These are phyloP conservation scores for Ustilago esculenta DNA, from an alignment of 1,284 basidiomycete genomes.

Conservation along the genomic window DNA sequence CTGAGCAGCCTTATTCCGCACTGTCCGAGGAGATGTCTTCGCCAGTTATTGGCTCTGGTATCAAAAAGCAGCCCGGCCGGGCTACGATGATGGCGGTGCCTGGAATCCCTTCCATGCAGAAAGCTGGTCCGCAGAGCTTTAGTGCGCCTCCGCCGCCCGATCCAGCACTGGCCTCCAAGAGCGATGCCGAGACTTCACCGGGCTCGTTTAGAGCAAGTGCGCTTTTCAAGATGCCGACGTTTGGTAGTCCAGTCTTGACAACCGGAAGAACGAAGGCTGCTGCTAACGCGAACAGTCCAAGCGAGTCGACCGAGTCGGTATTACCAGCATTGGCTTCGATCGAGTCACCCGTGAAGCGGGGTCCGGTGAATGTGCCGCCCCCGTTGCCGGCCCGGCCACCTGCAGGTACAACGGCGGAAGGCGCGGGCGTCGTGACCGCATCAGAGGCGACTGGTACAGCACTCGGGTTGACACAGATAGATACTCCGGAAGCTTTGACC, in stretches of 20 bases:
- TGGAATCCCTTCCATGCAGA: conserved; percentile 57
- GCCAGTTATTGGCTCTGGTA: conserved; percentile 24
- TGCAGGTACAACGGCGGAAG: not conserved
- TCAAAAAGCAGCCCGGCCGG: conserved; percentile 54
- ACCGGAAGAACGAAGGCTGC: not conserved
- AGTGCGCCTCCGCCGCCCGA: conserved; percentile 40
- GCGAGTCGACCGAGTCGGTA: not conserved
- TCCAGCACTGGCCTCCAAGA: not conserved
- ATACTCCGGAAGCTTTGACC: not conserved
- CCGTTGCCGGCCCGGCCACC: conserved; percentile 7
- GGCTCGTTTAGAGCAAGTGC: conserved; percentile 28
- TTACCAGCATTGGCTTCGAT: not conserved
- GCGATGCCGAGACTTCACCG: conserved; percentile 23
- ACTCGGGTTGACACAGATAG: conserved; percentile 24
- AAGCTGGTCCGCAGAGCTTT: conserved; percentile 53
- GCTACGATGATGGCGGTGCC: conserved; percentile 62
- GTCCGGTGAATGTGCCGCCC: not conserved
- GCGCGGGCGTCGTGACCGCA: not conserved
- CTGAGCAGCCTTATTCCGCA: conserved; percentile 7
- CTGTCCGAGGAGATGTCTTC: conserved; percentile 7
- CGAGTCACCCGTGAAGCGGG: not conserved
- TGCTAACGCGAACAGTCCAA: not conserved
- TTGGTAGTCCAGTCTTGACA: conserved; percentile 30
- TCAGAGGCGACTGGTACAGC: not conserved
- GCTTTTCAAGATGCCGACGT: conserved; percentile 44